Evolutionary conservation across 129 eudicot species (phyloP), one percentile per base, ranked within the genome.

Genomic region (Ambrosia artemisiifolia): DNA sequence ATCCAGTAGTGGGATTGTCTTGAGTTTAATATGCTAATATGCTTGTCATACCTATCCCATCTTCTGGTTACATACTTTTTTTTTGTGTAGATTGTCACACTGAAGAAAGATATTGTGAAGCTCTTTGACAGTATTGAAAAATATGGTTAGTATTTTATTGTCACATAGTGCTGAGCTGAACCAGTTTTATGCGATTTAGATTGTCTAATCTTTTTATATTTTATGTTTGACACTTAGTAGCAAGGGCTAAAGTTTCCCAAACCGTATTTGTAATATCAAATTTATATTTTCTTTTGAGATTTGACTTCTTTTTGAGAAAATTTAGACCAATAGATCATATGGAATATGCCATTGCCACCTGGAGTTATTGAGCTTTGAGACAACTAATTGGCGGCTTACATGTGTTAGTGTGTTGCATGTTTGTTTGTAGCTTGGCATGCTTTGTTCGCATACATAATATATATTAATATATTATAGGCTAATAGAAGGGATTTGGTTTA

Each of bases 111-210:
- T 72, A 79, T 88, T 17, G 61, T 81, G 81, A 94, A 90, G 81
- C 96, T 94, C 70, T 86, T 94, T 83, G 98, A 90, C 84, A 85
- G 91, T 54, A 77, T 83, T 81, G 89, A 90, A 82, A 90, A 85
- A 82, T 90, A 90, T 67, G 98, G 97, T 94, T 80, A 57, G 86
- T 81, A 67, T 56, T 65, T 14, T 50, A 53, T 75, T 28, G 33
- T 65, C 35, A 50, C 13, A 7, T 17, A 65, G 66, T 38, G 66
- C 11, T 54, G 66, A 65, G 66, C 11, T 54, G 66, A 65, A 75
- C 46, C 46, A 49, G 10, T 24, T 65, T 20, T 24, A 48, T 74
- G 11, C 7, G 78, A 36, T 64, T 14, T 36, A 28, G 20, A 9
- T 14, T 51, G 43, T 38, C 54, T 28, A 36, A 10, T 33, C 3